Percentiles rank a stretch among this genome's conserved stretches.
Evolutionary conservation across 2,329 filamentous ascomycete species (phyloP).

Genomic region (Macrophomina tecta): DNA sequence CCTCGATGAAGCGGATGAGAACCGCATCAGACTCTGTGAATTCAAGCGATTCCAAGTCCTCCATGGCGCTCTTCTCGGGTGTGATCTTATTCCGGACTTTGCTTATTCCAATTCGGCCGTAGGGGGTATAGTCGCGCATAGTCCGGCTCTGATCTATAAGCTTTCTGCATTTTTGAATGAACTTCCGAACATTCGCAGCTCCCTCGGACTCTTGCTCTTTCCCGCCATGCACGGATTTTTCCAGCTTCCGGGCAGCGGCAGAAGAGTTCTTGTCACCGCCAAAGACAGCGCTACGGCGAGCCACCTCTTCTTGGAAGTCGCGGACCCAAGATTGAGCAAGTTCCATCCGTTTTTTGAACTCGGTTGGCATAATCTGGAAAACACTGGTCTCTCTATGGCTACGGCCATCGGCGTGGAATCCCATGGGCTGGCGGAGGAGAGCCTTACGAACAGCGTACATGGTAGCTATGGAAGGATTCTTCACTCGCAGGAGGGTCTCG

Average conservation of each 20-base stretch:
- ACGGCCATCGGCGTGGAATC: constrained; percentile 62
- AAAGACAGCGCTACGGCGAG: constrained; percentile 30
- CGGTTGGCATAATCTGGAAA: constrained; percentile 66
- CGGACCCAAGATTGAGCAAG: constrained; percentile 61
- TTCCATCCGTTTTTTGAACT: constrained; percentile 60
- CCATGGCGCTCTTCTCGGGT: constrained; percentile 31
- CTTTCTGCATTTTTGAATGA: constrained; percentile 48
- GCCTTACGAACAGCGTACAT: constrained; percentile 75
- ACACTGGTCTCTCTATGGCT: constrained; percentile 61
- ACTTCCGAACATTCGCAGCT: constrained; percentile 42
- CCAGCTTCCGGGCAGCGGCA: not conserved
- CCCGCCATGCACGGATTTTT: not conserved
- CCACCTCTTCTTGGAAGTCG: constrained; percentile 57
- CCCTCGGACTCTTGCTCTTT: constrained; percentile 30
- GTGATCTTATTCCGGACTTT: constrained; percentile 38
- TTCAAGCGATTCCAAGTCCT: constrained; percentile 34
- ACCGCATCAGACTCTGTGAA: constrained; percentile 61
- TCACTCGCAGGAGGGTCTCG: constrained; percentile 46
- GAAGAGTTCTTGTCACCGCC: no score
- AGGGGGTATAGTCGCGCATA: constrained; percentile 41
- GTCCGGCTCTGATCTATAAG: constrained; percentile 49
- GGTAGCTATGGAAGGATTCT: constrained; percentile 53
- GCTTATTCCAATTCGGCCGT: constrained; percentile 47
- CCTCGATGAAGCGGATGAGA: constrained; percentile 72
- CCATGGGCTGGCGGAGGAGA: constrained; percentile 64